Base-by-base conservation (phyloP, 2,329 filamentous ascomycete species). In the Xylariales sp. region DNA sequence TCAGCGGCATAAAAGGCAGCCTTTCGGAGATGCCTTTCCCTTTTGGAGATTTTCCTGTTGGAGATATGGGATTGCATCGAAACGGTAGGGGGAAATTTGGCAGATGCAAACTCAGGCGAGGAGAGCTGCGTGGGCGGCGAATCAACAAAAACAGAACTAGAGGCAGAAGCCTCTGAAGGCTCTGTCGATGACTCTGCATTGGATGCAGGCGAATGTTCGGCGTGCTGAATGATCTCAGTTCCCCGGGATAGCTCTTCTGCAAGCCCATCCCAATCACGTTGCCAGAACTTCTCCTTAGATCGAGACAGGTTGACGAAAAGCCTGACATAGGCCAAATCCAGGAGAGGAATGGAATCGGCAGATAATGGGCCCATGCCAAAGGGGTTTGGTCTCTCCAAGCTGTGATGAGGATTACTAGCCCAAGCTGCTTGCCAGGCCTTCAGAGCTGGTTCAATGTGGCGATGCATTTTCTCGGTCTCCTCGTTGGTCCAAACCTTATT, bases 1-100 rank as follows among this genome's bases (percentile, higher is more conserved):
- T 96, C 89, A 2, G 88, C 89, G 1, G 93, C 93, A 55, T 95
- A 95, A 56, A 89, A 94, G 0, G 91, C 93, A n/a, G 93, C 93
- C 59, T 91, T 94, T 29, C 91, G 83, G 15, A 97, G 72, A 53
- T 95, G 88, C 47, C 83, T 85, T 63, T 98, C 91, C 3, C 89
- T 83, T 41, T 85, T 83, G 1, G 85, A 81, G 10, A 75, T 79
- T 10, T 72, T 63, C 30, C 65, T 64, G 28, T 51, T 65, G 4
- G 62, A 59, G 18, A 46, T 19, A 31, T 59, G 43, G 7, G 51
- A 24, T 40, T 61, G 49, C 44, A 43, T 25, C 41, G 53, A 21
- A 33, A 49, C 29, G 36, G 50, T 38, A 18, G 49, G 45, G 13
- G 53, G 45, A 35, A 65, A 61, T 38, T 69, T 69, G 31, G 59